Conservation (phyloP, 2,329 filamentous ascomycete genomes). For the Akanthomyces lecanii region DNA sequence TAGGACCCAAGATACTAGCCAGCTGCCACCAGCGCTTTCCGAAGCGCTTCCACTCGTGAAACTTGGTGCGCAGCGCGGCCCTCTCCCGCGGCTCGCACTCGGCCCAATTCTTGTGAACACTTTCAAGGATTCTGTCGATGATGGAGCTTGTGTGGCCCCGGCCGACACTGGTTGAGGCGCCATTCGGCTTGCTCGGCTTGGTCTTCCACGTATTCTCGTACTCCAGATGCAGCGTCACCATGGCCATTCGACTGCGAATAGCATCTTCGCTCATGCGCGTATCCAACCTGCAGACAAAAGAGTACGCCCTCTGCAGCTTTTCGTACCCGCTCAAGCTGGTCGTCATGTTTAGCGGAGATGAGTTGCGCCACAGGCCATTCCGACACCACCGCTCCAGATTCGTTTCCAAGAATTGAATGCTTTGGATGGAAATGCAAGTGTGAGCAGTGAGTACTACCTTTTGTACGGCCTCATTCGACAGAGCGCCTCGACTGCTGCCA, state of each 20-base stretch:
- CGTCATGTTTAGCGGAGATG: neutral
- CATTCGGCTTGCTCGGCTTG: neutral
- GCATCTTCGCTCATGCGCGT: slow-evolving; percentile 12
- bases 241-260: slow-evolving; percentile 10
- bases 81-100: neutral
- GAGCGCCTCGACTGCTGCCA: neutral
- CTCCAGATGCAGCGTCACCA: slow-evolving; percentile 7
- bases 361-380: neutral
- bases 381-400: neutral
- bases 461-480: neutral
- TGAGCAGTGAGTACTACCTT: neutral
- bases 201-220: slow-evolving; percentile 1
- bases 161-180: slow-evolving; percentile 1
- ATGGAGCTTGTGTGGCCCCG: slow-evolving; percentile 2
- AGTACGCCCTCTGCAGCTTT: slow-evolving; percentile 7
- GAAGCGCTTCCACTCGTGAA: slow-evolving; percentile 14
- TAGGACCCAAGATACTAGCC: neutral
- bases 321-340: neutral
- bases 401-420: slow-evolving; percentile 8
- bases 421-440: neutral
- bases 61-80: slow-evolving; percentile 3
- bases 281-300: slow-evolving; percentile 3
- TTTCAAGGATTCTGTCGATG: slow-evolving; percentile 11
- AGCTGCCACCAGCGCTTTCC: slow-evolving; percentile 14
- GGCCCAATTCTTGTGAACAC: neutral